These are phyloP conservation scores for Aspergillus brasiliensis DNA, from an alignment of 2,329 filamentous ascomycete species.

Conservation along the genomic window DNA sequence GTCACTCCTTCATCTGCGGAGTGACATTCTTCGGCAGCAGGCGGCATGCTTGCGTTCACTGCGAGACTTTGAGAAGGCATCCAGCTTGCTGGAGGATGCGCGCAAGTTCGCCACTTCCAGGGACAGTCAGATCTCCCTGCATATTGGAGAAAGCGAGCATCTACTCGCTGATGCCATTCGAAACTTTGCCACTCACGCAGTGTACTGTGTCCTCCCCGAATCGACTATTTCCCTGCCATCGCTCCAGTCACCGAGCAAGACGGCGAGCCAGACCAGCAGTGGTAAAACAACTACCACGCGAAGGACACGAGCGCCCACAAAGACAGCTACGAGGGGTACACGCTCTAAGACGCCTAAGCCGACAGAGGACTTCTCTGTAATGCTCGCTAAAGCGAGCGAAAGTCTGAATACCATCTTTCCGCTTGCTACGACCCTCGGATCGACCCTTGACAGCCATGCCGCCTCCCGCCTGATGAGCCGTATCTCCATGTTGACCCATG, in stretches of 20 bases:
- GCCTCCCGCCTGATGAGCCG: slow-evolving; percentile 43
- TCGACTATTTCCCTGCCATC: slow-evolving; percentile 88
- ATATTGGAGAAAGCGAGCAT: slow-evolving; percentile 41
- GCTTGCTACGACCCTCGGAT: slow-evolving; percentile 38
- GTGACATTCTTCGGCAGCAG: slow-evolving; percentile 54
- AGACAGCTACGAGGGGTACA: slow-evolving; percentile 28
- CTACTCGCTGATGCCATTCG: slow-evolving; percentile 43
- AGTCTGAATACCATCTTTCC: slow-evolving; percentile 37
- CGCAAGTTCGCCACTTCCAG: slow-evolving; percentile 40
- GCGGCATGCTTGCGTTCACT: slow-evolving; percentile 50
- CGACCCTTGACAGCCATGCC: slow-evolving; percentile 43
- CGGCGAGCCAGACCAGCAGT: slow-evolving; percentile 40
- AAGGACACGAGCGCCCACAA: slow-evolving; percentile 30
- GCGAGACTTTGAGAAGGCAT: slow-evolving; percentile 60
- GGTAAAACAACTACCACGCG: slow-evolving; percentile 27
- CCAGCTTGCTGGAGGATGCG: slow-evolving; percentile 52
- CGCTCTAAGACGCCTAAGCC: slow-evolving; percentile 32
- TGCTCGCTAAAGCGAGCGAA: slow-evolving; percentile 40
- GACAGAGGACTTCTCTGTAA: slow-evolving; percentile 38
- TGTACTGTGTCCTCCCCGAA: slow-evolving; percentile 87
- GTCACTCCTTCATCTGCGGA: slow-evolving; percentile 48
- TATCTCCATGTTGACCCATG: slow-evolving; percentile 46
- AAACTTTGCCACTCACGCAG: slow-evolving; percentile 72
- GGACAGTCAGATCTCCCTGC: slow-evolving; percentile 64
- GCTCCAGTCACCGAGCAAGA: slow-evolving; percentile 47